Conservation (phyloP, 306 rosid species). For the Cicer pinnatifidum region DNA sequence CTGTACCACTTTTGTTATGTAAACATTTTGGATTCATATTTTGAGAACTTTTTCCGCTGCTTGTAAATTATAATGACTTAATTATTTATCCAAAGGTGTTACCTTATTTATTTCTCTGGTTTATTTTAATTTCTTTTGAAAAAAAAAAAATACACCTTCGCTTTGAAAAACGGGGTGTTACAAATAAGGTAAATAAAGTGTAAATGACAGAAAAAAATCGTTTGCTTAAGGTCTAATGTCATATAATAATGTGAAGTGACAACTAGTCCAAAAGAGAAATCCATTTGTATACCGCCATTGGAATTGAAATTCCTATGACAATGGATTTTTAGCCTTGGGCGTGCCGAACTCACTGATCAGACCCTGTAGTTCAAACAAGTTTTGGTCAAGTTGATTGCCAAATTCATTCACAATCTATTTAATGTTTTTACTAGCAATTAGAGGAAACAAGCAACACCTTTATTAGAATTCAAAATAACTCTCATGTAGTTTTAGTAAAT, state of each 20-base stretch:
- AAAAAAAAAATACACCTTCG: no score
- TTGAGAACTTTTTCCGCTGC: no score
- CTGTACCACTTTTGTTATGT: no score
- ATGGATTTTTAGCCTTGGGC: constrained; percentile 52
- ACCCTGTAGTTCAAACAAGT: constrained; percentile 62
- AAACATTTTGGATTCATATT: no score
- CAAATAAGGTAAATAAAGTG: no score
- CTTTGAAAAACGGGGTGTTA: no score
- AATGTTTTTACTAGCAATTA: constrained; percentile 5
- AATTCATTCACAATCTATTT: constrained; percentile 22
- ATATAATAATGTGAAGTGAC: constrained; percentile 46
- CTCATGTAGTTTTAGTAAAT: constrained; percentile 87
- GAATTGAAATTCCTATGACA: background rate
- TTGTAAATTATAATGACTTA: no score
- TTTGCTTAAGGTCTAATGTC: no score
- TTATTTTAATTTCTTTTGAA: no score
- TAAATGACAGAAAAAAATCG: no score
- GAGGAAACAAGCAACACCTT: constrained; percentile 55
- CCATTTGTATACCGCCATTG: constrained; percentile 62
- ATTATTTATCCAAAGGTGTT: no score
- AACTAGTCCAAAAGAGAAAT: constrained; percentile 70
- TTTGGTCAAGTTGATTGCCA: constrained; percentile 27
- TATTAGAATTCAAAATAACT: constrained; percentile 86
- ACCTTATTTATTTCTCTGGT: no score
- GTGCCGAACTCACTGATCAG: constrained; percentile 66